Percentiles rank a stretch among this genome's conserved stretches.
Conservation (phyloP, 345 rosid genomes). For the Salix viminalis region DNA sequence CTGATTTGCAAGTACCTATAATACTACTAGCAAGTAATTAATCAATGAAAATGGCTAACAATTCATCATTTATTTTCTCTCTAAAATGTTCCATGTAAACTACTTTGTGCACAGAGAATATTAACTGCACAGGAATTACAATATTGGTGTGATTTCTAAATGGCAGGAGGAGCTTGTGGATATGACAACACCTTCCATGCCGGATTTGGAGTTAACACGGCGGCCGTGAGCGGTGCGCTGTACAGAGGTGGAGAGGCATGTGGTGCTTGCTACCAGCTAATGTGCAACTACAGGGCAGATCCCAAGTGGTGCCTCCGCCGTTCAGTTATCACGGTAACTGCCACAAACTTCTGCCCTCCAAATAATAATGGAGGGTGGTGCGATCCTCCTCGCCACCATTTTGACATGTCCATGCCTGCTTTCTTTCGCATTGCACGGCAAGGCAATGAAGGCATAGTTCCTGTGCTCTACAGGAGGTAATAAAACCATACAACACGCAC, state of each 20-base stretch:
- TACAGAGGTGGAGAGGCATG: constrained; percentile 64
- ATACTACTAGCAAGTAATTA: too few relatives aligned
- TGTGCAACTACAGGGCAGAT: constrained; percentile 52
- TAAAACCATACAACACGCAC: background rate
- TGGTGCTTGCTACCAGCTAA: constrained; percentile 70
- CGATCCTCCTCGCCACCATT: constrained; percentile 68
- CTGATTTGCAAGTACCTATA: too few relatives aligned
- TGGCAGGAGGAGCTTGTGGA: constrained; percentile 82
- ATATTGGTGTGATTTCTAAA: background rate
- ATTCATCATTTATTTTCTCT: too few relatives aligned
- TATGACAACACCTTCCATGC: constrained; percentile 70
- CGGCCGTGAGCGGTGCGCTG: constrained; percentile 65
- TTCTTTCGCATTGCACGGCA: constrained; percentile 62
- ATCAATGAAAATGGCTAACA: too few relatives aligned
- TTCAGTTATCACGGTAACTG: constrained; percentile 51
- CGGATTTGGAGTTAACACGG: constrained; percentile 70
- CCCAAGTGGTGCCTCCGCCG: constrained; percentile 75
- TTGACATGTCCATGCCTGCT: constrained; percentile 75
- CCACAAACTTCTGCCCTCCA: constrained; percentile 82
- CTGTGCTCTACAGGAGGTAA: constrained; percentile 58
- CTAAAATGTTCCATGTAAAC: too few relatives aligned
- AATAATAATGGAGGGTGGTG: constrained; percentile 83
- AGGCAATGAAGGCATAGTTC: constrained; percentile 79
- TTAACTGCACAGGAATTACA: background rate
- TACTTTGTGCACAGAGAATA: too few relatives aligned